Base-by-base conservation (phyloP, 2,329 filamentous ascomycete genomes). In the Pseudogymnoascus sp. region DNA sequence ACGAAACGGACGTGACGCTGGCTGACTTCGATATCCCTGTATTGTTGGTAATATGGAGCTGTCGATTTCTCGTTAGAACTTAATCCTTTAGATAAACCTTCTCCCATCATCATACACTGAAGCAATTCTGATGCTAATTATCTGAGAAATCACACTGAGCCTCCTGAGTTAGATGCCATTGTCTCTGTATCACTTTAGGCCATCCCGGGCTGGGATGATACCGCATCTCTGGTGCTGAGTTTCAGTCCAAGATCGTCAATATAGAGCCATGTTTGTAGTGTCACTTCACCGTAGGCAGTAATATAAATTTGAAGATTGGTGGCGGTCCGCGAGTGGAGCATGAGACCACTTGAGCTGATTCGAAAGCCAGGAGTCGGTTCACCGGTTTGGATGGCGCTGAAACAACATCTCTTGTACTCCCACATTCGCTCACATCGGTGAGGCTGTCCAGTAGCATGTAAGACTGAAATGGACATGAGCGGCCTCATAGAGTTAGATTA, bases 381-480 rank as follows among this genome's bases (percentile, higher is more conserved):
- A 58, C 52, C 52, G 52, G 52, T 58, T 58, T 25, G 28, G 7
- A 33, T 58, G 28, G 25, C 33, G 52, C 52, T 58, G 52, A 58
- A 58, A 58, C 52, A 23, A 14, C 25, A 9, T 1, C 9, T 9
- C 8, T 22, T 22, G 38, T 39, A 39, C 36, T 41, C 2, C 38
- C 38, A 22, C 0, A 41, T 22, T 41, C 38, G 38, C 38, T 22
- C 38, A 12, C 38, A 41, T 41, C 38, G 22, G 4, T 41, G 38
- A 41, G 16, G 1, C 38, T 22, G 3, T 41, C 38, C 3, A 41
- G 8, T 41, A 41, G 8, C 38, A 41, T 41, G 38, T 16, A 41
- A 12, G 38, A 19, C 3, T 16, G 16, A 22, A 41, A 41, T 41
- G 0, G 38, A 22, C 2, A 22, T 41, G 38, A 41, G 16, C 38